phyloP scores from a whole-genome alignment of 371 early-diverging fungal genomes.

The Catenaria anguillulae region DNA sequence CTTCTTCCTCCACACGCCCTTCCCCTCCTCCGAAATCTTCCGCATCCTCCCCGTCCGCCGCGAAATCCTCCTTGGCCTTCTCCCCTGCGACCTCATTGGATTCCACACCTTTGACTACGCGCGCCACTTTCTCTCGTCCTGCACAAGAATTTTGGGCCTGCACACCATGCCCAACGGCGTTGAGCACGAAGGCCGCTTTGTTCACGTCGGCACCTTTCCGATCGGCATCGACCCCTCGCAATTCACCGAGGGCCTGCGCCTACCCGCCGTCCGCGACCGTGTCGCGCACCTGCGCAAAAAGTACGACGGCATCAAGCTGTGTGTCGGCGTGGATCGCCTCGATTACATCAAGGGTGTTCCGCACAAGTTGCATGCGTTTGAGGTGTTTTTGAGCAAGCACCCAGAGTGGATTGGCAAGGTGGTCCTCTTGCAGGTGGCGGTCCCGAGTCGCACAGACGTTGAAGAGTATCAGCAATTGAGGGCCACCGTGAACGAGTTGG shows the following conservation, averaged over 20 bases:
- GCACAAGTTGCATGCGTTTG: conserved; percentile 93
- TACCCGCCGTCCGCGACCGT: conserved; percentile 46
- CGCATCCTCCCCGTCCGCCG: conserved; percentile 53
- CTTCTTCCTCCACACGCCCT: conserved; percentile 98
- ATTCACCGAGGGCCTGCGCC: conserved; percentile 48
- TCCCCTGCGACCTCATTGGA: conserved; percentile 56
- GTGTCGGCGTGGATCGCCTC: conserved; percentile 97
- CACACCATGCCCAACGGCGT: conserved; percentile 83
- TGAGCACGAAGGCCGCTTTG: conserved; percentile 70
- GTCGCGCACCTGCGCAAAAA: conserved; percentile 63
- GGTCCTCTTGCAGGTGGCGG: conserved; percentile 94
- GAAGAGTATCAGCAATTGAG: conserved; percentile 92
- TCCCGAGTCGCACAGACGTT: conserved; percentile 92
- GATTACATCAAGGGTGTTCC: conserved; percentile 99
- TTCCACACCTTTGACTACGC: conserved; percentile 99
- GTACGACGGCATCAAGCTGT: conserved; percentile 76
- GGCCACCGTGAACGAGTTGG: conserved; percentile 81
- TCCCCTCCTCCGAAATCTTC: conserved; percentile 86
- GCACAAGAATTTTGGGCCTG: conserved; percentile 84
- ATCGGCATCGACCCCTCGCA: conserved; percentile 98
- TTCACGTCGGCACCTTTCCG: conserved; percentile 94
- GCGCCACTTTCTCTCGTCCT: conserved; percentile 91
- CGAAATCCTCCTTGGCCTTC: conserved; percentile 81
- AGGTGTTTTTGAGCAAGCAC: conserved; percentile 75
- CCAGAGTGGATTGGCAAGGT: conserved; percentile 90